Conservation (phyloP, 1,284 basidiomycete species). For the Ustilago vetiveriae region DNA sequence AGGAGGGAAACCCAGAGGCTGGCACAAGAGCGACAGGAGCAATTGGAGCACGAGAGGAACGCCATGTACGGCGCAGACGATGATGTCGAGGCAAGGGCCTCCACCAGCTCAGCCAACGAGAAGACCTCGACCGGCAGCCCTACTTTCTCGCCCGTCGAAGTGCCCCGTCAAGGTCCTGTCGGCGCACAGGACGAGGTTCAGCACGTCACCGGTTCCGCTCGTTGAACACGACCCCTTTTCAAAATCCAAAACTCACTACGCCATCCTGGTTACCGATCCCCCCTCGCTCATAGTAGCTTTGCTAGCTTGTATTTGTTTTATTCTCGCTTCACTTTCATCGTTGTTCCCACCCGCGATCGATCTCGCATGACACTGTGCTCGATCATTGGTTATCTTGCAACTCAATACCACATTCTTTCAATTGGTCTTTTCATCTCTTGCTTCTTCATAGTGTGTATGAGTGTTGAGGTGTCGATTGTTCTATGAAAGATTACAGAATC, state of each 20-base stretch:
- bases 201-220: constrained; percentile 13
- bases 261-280: too few relatives aligned
- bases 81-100: constrained; percentile 42
- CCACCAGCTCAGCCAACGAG: constrained; percentile 25
- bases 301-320: too few relatives aligned
- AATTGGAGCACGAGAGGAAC: constrained; percentile 48
- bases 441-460: too few relatives aligned
- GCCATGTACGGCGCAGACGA: constrained; percentile 40
- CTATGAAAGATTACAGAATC: not conserved
- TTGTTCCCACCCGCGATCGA: too few relatives aligned
- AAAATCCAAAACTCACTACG: not conserved
- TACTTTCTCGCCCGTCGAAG: constrained; percentile 28
- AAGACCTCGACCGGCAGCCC: constrained; percentile 40
- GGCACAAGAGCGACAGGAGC: constrained; percentile 44
- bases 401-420: constrained; percentile 5
- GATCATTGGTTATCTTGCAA: not conserved
- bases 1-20: constrained; percentile 52
- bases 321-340: not conserved
- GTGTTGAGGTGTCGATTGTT: too few relatives aligned
- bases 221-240: not conserved
- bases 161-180: constrained; percentile 7
- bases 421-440: too few relatives aligned
- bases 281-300: too few relatives aligned
- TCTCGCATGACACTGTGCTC: too few relatives aligned
- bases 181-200: constrained; percentile 8